Percentiles rank a stretch among this genome's conserved stretches.
These are phyloP conservation scores for Emericellopsis cladophorae DNA, from an alignment of 2,329 filamentous ascomycete genomes.

Conservation along the genomic window DNA sequence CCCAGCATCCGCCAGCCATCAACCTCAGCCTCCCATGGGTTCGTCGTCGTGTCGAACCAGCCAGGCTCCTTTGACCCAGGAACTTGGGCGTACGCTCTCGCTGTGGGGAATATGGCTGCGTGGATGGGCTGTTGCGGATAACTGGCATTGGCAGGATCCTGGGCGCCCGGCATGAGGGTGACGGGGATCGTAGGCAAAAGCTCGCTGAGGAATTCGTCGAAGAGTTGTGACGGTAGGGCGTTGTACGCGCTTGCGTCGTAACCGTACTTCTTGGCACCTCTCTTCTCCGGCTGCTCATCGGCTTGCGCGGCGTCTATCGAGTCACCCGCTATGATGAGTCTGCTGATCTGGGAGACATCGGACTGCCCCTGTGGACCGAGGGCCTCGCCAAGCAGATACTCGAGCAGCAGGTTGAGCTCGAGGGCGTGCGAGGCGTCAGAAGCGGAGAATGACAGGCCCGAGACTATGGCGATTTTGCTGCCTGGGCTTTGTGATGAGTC, in stretches of 20 bases:
- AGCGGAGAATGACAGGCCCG: slow-evolving; percentile 74
- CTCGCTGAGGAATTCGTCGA: slow-evolving; percentile 72
- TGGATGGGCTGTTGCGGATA: slow-evolving; percentile 92
- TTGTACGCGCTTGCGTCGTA: slow-evolving; percentile 89
- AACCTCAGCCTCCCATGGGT: slow-evolving; percentile 83
- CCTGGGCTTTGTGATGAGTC: slow-evolving; percentile 21
- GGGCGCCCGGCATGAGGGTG: slow-evolving; percentile 72
- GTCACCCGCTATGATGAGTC: slow-evolving; percentile 85
- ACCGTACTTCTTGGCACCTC: slow-evolving; percentile 68
- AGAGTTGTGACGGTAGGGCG: slow-evolving; percentile 64
- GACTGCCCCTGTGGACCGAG: slow-evolving; percentile 47
- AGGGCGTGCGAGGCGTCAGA: slow-evolving; percentile 59
- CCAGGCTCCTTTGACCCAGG: slow-evolving; percentile 30
- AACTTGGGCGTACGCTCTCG: slow-evolving; percentile 52
- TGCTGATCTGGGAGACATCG: slow-evolving; percentile 55
- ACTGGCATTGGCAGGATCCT: slow-evolving; percentile 79
- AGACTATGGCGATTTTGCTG: slow-evolving; percentile 69
- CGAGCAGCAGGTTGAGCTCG: slow-evolving; percentile 63
- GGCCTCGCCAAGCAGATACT: slow-evolving; percentile 80
- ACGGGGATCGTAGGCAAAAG: slow-evolving; percentile 79
- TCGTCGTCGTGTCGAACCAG: slow-evolving; percentile 84
- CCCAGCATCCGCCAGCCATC: slow-evolving; percentile 83
- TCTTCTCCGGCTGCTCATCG: slow-evolving; percentile 31
- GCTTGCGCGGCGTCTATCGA: slow-evolving; percentile 58
- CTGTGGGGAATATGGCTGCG: slow-evolving; percentile 73